A percentile compares a stretch with the other conserved stretches of the same genome.
phyloP scores from a whole-genome alignment of 495 filamentous ascomycete species.

The Hapsidospora chrysogenum region DNA sequence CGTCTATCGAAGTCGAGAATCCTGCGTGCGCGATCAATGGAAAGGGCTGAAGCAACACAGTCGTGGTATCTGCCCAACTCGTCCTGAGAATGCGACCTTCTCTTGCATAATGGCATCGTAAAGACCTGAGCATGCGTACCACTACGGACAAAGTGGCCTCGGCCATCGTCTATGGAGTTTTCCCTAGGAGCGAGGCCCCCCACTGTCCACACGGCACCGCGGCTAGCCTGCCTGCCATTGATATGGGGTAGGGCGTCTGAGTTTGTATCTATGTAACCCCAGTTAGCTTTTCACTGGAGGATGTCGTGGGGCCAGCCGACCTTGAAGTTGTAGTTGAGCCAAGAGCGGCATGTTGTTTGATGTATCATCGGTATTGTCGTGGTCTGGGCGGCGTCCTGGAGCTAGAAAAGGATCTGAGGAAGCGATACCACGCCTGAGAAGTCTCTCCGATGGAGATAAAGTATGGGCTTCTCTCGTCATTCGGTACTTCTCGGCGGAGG shows the following conservation, averaged over 20 bases:
- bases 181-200: slow-evolving; percentile 45
- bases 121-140: slow-evolving; percentile 63
- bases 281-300: too few relatives aligned
- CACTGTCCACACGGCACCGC: slow-evolving; percentile 65
- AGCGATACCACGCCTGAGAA: slow-evolving; percentile 38
- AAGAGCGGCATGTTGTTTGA: too few relatives aligned
- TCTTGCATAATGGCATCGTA: slow-evolving; percentile 44
- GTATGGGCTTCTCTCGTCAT: slow-evolving; percentile 44
- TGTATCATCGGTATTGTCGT: too few relatives aligned
- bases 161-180: slow-evolving; percentile 38
- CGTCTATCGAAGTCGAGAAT: slow-evolving; percentile 32
- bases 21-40: slow-evolving; percentile 52
- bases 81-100: slow-evolving; percentile 21
- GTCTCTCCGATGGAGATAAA: slow-evolving; percentile 41
- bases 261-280: too few relatives aligned
- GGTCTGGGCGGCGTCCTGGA: too few relatives aligned
- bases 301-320: too few relatives aligned
- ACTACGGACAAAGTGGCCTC: slow-evolving; percentile 44
- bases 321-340: too few relatives aligned
- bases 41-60: slow-evolving; percentile 66
- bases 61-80: slow-evolving; percentile 49
- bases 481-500: slow-evolving; percentile 38
- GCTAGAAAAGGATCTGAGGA: slow-evolving; percentile 46
- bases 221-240: slow-evolving; percentile 35
- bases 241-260: too few relatives aligned